Percentiles rank a stretch among this genome's conserved stretches.
phyloP scores from a whole-genome alignment of 345 rosid genomes.

The Pugionium cornutum region DNA sequence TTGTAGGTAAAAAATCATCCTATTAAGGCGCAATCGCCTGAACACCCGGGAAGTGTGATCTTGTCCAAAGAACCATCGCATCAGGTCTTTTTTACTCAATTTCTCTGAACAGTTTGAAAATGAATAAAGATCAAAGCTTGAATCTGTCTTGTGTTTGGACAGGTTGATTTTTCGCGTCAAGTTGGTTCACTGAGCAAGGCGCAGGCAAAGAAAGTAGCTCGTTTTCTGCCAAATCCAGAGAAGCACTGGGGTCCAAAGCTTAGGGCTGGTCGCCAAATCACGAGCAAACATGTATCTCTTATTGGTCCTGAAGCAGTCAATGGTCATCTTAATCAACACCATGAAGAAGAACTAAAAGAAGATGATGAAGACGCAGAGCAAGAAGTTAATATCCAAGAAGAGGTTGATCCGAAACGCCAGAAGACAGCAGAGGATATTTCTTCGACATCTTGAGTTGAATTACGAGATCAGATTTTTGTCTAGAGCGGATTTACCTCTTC shows the following conservation, averaged over 20 bases:
- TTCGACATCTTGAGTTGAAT: slow-evolving; percentile 17
- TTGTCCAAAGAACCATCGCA: slow-evolving; percentile 77
- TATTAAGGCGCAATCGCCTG: slow-evolving; percentile 74
- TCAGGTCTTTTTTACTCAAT: slow-evolving; percentile 45
- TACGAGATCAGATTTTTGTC: slow-evolving; percentile 18
- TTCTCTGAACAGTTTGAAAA: slow-evolving; percentile 10
- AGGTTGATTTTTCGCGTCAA: slow-evolving; percentile 91
- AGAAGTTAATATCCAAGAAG: slow-evolving; percentile 32
- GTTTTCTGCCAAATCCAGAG: slow-evolving; percentile 93
- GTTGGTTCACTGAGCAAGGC: slow-evolving; percentile 92
- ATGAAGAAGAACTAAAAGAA: slow-evolving; percentile 36
- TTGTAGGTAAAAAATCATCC: slow-evolving; percentile 88
- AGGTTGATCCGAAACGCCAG: slow-evolving; percentile 57
- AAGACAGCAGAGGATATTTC: slow-evolving; percentile 46
- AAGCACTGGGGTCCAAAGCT: slow-evolving; percentile 98
- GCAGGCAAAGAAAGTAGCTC: slow-evolving; percentile 86
- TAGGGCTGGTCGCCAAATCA: slow-evolving; percentile 86
- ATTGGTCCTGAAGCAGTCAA: slow-evolving; percentile 79
- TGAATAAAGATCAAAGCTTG: slow-evolving; percentile 8
- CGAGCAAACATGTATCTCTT: slow-evolving; percentile 87
- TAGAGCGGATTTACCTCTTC: slow-evolving; percentile 8
- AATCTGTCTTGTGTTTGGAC: slow-evolving; percentile 17
- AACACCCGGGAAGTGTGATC: slow-evolving; percentile 84
- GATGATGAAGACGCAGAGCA: slow-evolving; percentile 18
- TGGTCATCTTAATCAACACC: slow-evolving; percentile 53